These are phyloP conservation scores for Keqinozyma sinolaborantium DNA, from an alignment of 1,139 yeast genomes.

Conservation along the genomic window DNA sequence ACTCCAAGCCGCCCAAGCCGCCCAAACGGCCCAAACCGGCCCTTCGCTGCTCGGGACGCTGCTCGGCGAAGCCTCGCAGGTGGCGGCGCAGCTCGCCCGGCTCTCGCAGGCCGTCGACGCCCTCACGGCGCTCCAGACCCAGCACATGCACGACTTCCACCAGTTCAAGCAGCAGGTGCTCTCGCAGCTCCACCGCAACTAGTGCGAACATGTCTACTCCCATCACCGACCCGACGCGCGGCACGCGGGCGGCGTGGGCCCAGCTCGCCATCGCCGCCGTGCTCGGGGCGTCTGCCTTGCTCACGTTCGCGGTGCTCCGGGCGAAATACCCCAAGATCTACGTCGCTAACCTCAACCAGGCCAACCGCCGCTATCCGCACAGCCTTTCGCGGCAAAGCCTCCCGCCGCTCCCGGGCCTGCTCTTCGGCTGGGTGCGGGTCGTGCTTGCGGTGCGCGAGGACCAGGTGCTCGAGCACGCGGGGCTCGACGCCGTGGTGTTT, in stretches of 20 bases:
- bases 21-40: no score
- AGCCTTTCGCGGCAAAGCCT: conserved; percentile 37
- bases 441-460: conserved; percentile 65
- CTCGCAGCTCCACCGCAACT: no score
- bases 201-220: conserved; percentile 7
- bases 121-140: no score
- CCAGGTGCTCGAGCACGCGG: conserved; percentile 83
- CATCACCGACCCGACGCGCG: conserved; percentile 15
- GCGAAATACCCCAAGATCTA: conserved; percentile 69
- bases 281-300: conserved; percentile 62
- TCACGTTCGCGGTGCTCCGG: conserved; percentile 62
- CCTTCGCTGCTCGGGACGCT: no score
- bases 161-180: no score
- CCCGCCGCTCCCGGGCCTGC: conserved; percentile 39
- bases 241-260: conserved; percentile 40
- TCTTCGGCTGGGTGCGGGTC: conserved; percentile 79
- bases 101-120: no score
- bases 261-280: conserved; percentile 60
- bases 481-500: conserved; percentile 89
- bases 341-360: conserved; percentile 50
- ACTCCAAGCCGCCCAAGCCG: no score
- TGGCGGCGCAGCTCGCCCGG: no score
- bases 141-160: no score
- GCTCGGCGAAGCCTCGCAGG: no score
- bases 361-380: conserved; percentile 43